Evolutionary conservation across 345 rosid species (phyloP), one percentile per base, ranked within the genome.

Genomic region (Physaria fendleri): DNA sequence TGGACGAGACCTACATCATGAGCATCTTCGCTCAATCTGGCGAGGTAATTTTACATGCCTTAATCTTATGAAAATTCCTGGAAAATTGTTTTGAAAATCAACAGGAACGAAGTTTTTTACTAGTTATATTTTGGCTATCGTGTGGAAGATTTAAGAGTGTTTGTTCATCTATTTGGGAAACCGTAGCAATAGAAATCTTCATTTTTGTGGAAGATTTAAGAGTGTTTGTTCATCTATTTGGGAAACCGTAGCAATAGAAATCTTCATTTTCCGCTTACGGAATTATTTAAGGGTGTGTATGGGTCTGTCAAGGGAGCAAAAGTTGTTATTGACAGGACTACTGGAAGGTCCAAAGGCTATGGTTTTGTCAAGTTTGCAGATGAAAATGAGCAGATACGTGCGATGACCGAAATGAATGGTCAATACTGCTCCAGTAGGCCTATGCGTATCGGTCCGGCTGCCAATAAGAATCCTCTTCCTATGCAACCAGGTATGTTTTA

Each of bases 341-440:
- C 96, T 37, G 97, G 97, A 45, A 84, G 95, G 32, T 81, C 97
- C 2, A 90, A 94, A 71, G 99, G 99, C 1, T 94, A 94, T 80
- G 99, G 97, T 20, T 94, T 94, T 79, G 92, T 94, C 49, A 90
- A 81, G 69, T 90, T 94, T 78, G 84, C 59, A 7, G 95, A 94
- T 54, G 96, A 94, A 68, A 62, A 5, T 56, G 99, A 94, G 41
- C 96, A 90, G 67, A 11, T 71, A 48, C 95, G 87, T 48, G 88
- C 99, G 47, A 90, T 94, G 97, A 73, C 55, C 5, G 99, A 94
- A 52, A 94, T 94, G 99, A 94, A 90, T 35, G 97, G 99, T 22
- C 79, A 75, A n/a, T 80, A 68, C 62, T 90, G 95, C 64, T 81
- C 88, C 3, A 77, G 83, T 3, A 86, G 97, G 77, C 83, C 95